Evolutionary conservation across 306 rosid species (phyloP), one percentile per base, ranked within the genome.

Genomic region (Gastrolobium villosum): DNA sequence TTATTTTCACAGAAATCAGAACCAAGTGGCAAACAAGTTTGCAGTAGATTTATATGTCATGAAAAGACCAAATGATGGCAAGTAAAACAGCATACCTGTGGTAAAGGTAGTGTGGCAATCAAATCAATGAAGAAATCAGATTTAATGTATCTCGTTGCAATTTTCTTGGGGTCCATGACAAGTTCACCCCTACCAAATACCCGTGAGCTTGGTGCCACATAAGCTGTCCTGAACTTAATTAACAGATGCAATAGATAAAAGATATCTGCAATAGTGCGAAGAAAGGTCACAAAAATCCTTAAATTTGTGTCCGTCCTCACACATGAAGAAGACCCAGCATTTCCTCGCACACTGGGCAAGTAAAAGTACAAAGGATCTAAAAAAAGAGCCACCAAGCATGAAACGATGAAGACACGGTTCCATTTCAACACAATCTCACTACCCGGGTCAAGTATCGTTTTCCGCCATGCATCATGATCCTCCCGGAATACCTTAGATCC

Each of bases 141-240:
- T 88, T 89, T 87, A 60, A 95, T 11, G 66, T 92, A 92, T 83
- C 89, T 89, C 82, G 65, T 67, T 13, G 97, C 99, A 85, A 95
- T 95, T 89, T 92, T 89, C 75, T 80, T 92, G 31, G 99, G 89
- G 80, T 95, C 96, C 98, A 88, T 95, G 66, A 95, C 98, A 88
- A 95, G 98, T 83, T 95, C 99, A 39, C 99, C 99, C 84, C 97
- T 88, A 59, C 99, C 99, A 59, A 95, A 95, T n/a, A 95, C 92
- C 11, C 99, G 90, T 13, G 99, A 88, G 76, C 89, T 92, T 3
- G 99, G 99, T 10, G 99, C 94, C 71, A 92, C 91, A 84, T 89
- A 95, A 10, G 98, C 99, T 7, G 98, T 95, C 73, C 99, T 85
- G 74, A 95, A 92, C 89, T 95, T 95, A 82, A 95, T 91, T 65